Evolutionary conservation across 208 protist species (phyloP), one percentile per base, ranked within the genome.

Genomic region (Leishmania mexicana): DNA sequence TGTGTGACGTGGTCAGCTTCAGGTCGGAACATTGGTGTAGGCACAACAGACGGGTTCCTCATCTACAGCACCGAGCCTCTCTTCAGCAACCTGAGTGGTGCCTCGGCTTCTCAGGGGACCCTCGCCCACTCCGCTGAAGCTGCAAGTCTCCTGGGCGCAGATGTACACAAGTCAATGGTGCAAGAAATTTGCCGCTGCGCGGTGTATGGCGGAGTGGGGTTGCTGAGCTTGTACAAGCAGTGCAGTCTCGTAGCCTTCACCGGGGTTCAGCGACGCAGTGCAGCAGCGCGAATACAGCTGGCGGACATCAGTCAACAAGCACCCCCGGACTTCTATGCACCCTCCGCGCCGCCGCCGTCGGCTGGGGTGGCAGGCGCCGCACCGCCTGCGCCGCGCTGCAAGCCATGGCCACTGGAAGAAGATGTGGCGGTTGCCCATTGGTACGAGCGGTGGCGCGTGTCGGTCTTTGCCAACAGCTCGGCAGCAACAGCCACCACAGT

Each of bases 1-100:
- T 96, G 92, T 75, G 76, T 96, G 65, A 64, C 89, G 65, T 96
- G 92, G 92, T 89, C 87, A 6, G 80, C 81, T 42, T 91, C 88
- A 8, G 93, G 90, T 5, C 87, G 85, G 65, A 92, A 88, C 84
- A 70, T 96, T 21, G 90, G 81, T 28, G 76, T 96, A 21, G 93
- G 93, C 49, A 88, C 92, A 2, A 79, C 83, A 21, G 76, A 87
- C 82, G 93, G 93, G 57, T 89, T 96, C 60, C 75, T 93, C 38
- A 75, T 95, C 62, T 96, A 90, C 88, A 96, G 93, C 83, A 92
- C 88, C 11, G 93, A 94, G 83, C 68, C 81, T 0, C 70, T 86
- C 49, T 6, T 81, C 35, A 79, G 51, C 38, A 40, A 38, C 53
- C 45, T 87, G 40, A 82, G 67, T 68, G 80, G 72, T 35, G 10